Percentiles rank a stretch among this genome's conserved stretches.
Conservation (phyloP, 192 early-diverging fungal species). For the Rhizoclosmatium globosum region DNA sequence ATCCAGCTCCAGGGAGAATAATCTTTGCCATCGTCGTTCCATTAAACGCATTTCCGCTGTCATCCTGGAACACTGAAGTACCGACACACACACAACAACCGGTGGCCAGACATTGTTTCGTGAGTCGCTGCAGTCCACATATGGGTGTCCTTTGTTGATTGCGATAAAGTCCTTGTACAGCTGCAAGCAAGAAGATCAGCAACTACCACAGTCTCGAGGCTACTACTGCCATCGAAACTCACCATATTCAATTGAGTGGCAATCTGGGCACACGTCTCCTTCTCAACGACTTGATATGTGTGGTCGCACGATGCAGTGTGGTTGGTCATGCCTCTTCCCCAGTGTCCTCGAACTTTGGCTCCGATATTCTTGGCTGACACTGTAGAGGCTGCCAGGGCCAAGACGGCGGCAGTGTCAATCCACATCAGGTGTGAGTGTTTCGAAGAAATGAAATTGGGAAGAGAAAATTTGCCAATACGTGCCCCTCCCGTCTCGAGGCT, state of each 20-base stretch:
- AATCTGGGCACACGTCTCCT: neutral
- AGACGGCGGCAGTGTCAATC: neutral
- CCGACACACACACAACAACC: constrained; percentile 15
- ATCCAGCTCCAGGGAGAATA: neutral
- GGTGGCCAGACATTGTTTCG: neutral
- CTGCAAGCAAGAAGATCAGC: too few species aligned
- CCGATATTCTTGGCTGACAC: neutral
- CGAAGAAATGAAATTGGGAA: neutral
- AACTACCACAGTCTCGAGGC: too few species aligned
- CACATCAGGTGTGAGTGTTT: neutral
- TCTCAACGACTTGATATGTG: neutral
- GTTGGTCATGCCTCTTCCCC: constrained; percentile 1
- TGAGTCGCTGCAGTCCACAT: neutral
- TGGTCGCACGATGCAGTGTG: neutral
- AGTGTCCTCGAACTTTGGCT: constrained; percentile 1
- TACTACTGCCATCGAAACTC: too few species aligned
- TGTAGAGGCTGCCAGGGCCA: neutral
- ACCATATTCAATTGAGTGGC: too few species aligned
- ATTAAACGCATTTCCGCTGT: constrained; percentile 5
- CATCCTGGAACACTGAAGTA: neutral
- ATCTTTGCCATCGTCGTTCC: constrained; percentile 6
- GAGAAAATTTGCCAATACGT: neutral
- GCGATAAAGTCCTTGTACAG: neutral
- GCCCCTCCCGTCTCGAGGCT: neutral
- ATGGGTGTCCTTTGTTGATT: neutral